A percentile compares a stretch with the other conserved stretches of the same genome.
phyloP scores from a whole-genome alignment of 495 filamentous ascomycete species.

The Polyplosphaeria fusca region DNA sequence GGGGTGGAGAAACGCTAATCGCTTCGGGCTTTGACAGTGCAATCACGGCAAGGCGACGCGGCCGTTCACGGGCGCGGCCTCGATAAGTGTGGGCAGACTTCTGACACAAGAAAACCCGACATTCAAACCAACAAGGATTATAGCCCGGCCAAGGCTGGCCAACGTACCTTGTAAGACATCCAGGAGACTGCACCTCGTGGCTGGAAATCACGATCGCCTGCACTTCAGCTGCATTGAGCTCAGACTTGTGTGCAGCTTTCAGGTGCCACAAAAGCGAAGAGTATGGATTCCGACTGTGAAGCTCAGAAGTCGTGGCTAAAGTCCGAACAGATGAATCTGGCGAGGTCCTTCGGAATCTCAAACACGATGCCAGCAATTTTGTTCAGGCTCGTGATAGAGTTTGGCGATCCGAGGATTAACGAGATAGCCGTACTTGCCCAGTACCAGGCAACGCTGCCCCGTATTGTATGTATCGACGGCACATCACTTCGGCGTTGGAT shows the following conservation, averaged over 20 bases:
- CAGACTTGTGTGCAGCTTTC: neutral
- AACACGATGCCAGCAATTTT: neutral
- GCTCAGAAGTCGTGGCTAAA: neutral
- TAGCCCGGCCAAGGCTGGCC: constrained; percentile 1
- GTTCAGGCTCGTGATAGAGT: constrained; percentile 1
- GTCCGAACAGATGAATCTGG: constrained; percentile 4
- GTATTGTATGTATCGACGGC: constrained; percentile 9
- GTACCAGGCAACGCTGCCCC: constrained; percentile 11
- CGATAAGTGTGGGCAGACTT: neutral
- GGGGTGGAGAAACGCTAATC: constrained; percentile 2
- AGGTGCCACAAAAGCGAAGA: neutral
- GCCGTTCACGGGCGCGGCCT: constrained; percentile 6
- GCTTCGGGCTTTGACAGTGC: neutral
- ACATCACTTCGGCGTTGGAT: constrained; percentile 17
- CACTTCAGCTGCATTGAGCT: neutral
- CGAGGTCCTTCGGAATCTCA: constrained; percentile 10
- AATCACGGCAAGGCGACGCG: constrained; percentile 21
- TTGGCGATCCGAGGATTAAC: constrained; percentile 12
- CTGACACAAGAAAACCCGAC: neutral
- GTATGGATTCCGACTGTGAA: neutral
- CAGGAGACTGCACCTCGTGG: constrained; percentile 14
- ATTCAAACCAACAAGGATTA: neutral
- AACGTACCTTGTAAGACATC: constrained; percentile 3
- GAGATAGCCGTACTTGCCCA: neutral
- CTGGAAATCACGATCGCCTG: constrained; percentile 9